Evolutionary conservation across 768 basidiomycete species (phyloP).

Genomic region (Podaxis sp.): DNA sequence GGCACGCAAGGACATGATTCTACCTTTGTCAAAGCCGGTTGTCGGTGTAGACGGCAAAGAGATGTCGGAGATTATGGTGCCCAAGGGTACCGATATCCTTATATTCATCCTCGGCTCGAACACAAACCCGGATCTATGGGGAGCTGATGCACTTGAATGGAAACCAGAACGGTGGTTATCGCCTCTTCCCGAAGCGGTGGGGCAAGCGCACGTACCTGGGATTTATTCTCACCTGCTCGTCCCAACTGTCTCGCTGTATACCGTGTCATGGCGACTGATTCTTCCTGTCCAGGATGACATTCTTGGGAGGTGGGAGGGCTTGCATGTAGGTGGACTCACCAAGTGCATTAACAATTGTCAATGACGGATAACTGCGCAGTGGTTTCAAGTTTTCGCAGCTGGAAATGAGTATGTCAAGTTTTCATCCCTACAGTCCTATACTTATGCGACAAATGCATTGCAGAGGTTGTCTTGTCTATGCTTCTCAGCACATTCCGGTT

Average conservation of each 20-base stretch:
- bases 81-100: background rate
- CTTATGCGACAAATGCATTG: background rate
- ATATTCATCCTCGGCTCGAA: background rate
- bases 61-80: background rate
- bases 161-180: conserved; percentile 36
- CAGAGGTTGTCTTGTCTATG: conserved; percentile 23
- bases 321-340: background rate
- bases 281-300: conserved; percentile 2
- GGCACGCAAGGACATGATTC: background rate
- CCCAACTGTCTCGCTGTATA: no score
- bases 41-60: background rate
- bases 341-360: no score
- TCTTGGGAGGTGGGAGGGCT: background rate
- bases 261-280: background rate
- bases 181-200: conserved; percentile 29
- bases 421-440: background rate
- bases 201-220: conserved; percentile 7
- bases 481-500: conserved; percentile 25
- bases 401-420: conserved; percentile 9
- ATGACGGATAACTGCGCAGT: background rate
- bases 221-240: conserved; percentile 17
- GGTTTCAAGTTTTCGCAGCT: conserved; percentile 15
- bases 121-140: conserved; percentile 30
- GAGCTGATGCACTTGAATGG: conserved; percentile 33
- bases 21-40: background rate